A percentile compares a stretch with the other conserved stretches of the same genome.
These are phyloP conservation scores for Drechmeria coniospora DNA, from an alignment of 2,329 filamentous ascomycete species.

Conservation along the genomic window DNA sequence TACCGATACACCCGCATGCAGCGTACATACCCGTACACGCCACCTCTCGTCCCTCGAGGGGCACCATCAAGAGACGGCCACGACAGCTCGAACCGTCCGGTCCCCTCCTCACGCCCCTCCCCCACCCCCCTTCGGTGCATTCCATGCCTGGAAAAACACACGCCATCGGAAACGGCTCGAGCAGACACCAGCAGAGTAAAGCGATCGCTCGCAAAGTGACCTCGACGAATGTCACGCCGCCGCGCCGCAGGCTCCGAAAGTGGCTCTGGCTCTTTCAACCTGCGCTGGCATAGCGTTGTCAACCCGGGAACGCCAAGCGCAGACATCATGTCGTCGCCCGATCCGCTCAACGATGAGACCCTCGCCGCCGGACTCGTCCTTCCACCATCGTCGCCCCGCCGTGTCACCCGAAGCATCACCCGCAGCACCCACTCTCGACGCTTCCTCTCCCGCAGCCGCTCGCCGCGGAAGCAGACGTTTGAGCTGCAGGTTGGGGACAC, in stretches of 20 bases:
- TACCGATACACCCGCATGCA: too few species aligned
- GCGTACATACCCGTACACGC: too few species aligned
- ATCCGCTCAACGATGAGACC: conserved; percentile 29
- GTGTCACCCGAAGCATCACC: conserved; percentile 30
- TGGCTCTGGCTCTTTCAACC: conserved; percentile 15
- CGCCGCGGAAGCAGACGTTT: conserved; percentile 41
- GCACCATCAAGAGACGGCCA: too few species aligned
- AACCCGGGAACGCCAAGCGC: conserved; percentile 21
- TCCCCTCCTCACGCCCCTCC: too few species aligned
- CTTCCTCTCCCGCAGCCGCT: conserved; percentile 22
- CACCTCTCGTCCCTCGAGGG: too few species aligned
- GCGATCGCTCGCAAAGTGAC: too few species aligned
- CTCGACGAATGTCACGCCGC: not conserved
- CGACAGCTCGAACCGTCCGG: too few species aligned
- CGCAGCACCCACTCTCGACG: conserved; percentile 26
- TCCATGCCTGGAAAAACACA: too few species aligned
- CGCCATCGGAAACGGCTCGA: too few species aligned
- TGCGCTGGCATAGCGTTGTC: conserved; percentile 21
- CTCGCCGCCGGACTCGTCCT: conserved; percentile 16
- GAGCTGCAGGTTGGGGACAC: conserved; percentile 39
- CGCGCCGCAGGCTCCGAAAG: conserved; percentile 7
- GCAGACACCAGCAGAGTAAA: too few species aligned
- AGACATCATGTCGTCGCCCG: conserved; percentile 34
- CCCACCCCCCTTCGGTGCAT: too few species aligned
- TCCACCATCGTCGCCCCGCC: conserved; percentile 22